Evolutionary conservation across 805 yeast genomes (phyloP).

Genomic region (Zygoascus tannicola): DNA sequence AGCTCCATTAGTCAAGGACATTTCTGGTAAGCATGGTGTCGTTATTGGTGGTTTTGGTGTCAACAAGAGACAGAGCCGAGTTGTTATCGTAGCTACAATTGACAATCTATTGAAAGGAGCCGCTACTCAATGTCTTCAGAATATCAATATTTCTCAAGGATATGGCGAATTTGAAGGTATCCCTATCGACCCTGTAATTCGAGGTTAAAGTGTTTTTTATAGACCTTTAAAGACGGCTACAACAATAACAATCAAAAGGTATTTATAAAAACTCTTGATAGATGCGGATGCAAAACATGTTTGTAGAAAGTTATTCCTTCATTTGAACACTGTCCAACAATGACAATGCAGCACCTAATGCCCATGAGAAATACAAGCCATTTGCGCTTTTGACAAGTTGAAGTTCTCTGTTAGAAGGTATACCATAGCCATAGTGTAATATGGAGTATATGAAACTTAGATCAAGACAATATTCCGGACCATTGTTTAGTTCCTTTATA

Average conservation of each 20-base stretch:
- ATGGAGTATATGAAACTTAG: slow-evolving; percentile 80
- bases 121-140: slow-evolving; percentile 95
- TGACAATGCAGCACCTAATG: slow-evolving; percentile 74
- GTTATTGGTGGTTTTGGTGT: slow-evolving; percentile 95
- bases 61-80: slow-evolving; percentile 77
- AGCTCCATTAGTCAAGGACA: slow-evolving; percentile 85
- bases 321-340: slow-evolving; percentile 3
- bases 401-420: slow-evolving; percentile 78
- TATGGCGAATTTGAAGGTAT: slow-evolving; percentile 94
- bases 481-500: slow-evolving; percentile 51
- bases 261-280: too few species aligned
- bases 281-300: neutral
- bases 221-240: neutral
- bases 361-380: slow-evolving; percentile 92
- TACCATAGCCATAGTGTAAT: slow-evolving; percentile 89
- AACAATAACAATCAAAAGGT: too few species aligned
- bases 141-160: slow-evolving; percentile 81
- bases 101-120: slow-evolving; percentile 97
- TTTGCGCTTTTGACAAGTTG: slow-evolving; percentile 83
- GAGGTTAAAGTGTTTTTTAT: slow-evolving; percentile 15
- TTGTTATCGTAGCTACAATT: slow-evolving; percentile 88
- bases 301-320: neutral
- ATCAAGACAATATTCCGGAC: slow-evolving; percentile 92
- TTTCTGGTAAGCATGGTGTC: slow-evolving; percentile 89
- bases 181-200: slow-evolving; percentile 38